Evolutionary conservation across 2,329 filamentous ascomycete genomes (phyloP), one percentile per base, ranked within the genome.

Genomic region (Aspergillus aculeatus): DNA sequence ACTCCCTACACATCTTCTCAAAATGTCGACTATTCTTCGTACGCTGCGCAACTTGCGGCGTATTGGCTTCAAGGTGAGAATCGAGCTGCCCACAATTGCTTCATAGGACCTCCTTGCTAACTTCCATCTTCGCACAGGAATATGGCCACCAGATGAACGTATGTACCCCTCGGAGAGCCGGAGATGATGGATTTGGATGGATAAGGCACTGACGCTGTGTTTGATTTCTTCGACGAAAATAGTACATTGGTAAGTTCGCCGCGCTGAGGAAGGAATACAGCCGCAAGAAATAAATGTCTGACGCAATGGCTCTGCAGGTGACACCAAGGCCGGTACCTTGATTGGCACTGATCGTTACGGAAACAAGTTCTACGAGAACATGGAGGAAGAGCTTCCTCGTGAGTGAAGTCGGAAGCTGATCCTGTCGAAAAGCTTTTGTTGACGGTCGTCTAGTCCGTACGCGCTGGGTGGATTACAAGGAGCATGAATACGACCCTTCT

Each of bases 361-460:
- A 78, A 99, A 99, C 87, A 98, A 96, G 82, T 99, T 85, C 84
- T 99, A 86, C 77, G 95, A 99, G 84, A 97, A 99, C 83, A 79
- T 86, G 73, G 80, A 82, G 62, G 92, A 98, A 75, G 95, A 99
- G 78, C 84, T 99, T 61, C 95, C 95, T 60, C 83, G 91, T 96
- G 83, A 75, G 89, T 65, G 54, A 56, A 55, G 23, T 19, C 38
- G 48, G 16, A 35, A 52, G 49, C 29, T 52, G 51, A 52, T 59
- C 57, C 12, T 66, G 26, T 14, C 51, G 41, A 21, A 21, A 23
- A 56, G 1, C 64, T 54, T 53, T 54, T 53, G 26, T 63, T 70
- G 51, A 70, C 54, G 26, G 14, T 29, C 21, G 19, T 53, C 57
- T 69, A 95, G 92, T 97, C 71, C 90, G 94, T 73, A 97, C 92